Percentiles rank a stretch among this genome's conserved stretches.
Evolutionary conservation across 768 basidiomycete species (phyloP).

Genomic region (Ramaria rubella): DNA sequence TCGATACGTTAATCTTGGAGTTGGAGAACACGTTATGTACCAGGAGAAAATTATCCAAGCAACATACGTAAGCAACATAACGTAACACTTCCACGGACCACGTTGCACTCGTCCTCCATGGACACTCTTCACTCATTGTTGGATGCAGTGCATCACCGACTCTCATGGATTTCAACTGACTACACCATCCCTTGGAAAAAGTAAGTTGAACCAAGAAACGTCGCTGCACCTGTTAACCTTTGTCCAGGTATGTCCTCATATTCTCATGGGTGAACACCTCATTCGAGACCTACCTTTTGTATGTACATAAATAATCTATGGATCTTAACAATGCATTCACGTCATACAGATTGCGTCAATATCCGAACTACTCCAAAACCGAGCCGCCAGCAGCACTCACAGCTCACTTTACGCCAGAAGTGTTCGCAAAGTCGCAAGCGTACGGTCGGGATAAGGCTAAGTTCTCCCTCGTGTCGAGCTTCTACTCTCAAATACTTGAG

Average conservation of each 20-base stretch:
- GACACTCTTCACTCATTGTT: slow-evolving; percentile 58
- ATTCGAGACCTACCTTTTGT: slow-evolving; percentile 88
- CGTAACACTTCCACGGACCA: neutral
- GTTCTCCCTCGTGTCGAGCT: slow-evolving; percentile 65
- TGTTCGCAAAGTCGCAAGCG: slow-evolving; percentile 82
- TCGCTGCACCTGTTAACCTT: neutral
- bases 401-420: slow-evolving; percentile 56
- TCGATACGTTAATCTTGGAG: too few species aligned
- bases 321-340: neutral
- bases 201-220: neutral
- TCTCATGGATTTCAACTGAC: slow-evolving; percentile 68
- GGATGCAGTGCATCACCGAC: slow-evolving; percentile 46
- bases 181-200: slow-evolving; percentile 27
- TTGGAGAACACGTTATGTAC: too few species aligned
- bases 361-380: slow-evolving; percentile 73
- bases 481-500: slow-evolving; percentile 69
- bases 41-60: too few species aligned
- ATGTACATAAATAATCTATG: slow-evolving; percentile 4
- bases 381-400: slow-evolving; percentile 67
- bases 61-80: too few species aligned
- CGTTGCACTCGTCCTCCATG: slow-evolving; percentile 38
- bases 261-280: slow-evolving; percentile 74
- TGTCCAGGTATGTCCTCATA: slow-evolving; percentile 61
- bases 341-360: slow-evolving; percentile 60
- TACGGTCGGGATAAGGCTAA: slow-evolving; percentile 90